Evolutionary conservation across 2,329 filamentous ascomycete species (phyloP).

Genomic region (Ophiostoma ulmi): DNA sequence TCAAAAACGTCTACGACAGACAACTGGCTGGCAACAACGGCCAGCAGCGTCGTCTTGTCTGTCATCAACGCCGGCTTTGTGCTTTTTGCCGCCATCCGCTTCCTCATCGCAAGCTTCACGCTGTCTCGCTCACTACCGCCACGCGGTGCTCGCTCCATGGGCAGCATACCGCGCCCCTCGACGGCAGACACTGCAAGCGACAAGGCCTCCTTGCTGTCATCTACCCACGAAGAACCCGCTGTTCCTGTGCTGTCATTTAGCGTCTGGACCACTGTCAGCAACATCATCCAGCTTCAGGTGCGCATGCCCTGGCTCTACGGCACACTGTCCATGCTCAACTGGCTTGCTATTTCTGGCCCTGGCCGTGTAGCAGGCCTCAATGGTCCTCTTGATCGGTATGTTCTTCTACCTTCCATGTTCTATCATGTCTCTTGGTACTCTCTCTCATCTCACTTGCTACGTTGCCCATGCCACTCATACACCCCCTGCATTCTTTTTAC

Average conservation of each 20-base stretch:
- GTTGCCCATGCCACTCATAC: background rate
- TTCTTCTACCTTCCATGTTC: slow-evolving; percentile 20
- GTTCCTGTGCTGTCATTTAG: slow-evolving; percentile 68
- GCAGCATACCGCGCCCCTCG: slow-evolving; percentile 27
- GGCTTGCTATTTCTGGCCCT: slow-evolving; percentile 66
- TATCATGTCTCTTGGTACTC: background rate
- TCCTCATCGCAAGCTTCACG: slow-evolving; percentile 58
- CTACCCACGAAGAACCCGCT: slow-evolving; percentile 32
- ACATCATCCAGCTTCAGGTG: slow-evolving; percentile 64
- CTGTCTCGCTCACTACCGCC: slow-evolving; percentile 63
- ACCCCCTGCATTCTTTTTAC: slow-evolving; percentile 4
- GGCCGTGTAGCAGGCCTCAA: slow-evolving; percentile 69
- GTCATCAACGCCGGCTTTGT: slow-evolving; percentile 52
- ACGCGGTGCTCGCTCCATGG: slow-evolving; percentile 33
- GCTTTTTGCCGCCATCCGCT: slow-evolving; percentile 59
- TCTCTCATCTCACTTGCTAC: slow-evolving; percentile 14
- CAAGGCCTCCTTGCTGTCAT: slow-evolving; percentile 16
- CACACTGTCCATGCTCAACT: slow-evolving; percentile 68
- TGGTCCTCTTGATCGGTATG: slow-evolving; percentile 87
- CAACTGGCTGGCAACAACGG: slow-evolving; percentile 19
- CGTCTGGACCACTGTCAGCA: slow-evolving; percentile 67
- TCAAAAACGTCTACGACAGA: background rate
- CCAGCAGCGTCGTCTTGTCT: slow-evolving; percentile 50
- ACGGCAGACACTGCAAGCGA: slow-evolving; percentile 24
- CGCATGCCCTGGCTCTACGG: slow-evolving; percentile 91